Percentiles rank a stretch among this genome's conserved stretches.
Evolutionary conservation across 2,329 filamentous ascomycete species (phyloP).

Genomic region (Penicillium digitatum): DNA sequence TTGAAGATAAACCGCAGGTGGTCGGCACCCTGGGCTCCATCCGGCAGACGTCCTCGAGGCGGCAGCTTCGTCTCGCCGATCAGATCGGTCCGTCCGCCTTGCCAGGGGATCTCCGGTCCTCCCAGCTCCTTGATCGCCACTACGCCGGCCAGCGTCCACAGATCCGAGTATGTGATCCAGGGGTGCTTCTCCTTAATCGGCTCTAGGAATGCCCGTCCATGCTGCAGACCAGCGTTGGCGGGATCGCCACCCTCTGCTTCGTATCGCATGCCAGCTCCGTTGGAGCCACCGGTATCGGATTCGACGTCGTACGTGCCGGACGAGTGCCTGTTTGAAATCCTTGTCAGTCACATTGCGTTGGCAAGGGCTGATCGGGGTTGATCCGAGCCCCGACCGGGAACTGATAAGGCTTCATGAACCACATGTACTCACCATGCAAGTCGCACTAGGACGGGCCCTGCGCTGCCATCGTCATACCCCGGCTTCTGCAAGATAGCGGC

Average conservation of each 20-base stretch:
- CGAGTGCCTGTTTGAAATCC: constrained; percentile 51
- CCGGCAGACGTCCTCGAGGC: constrained; percentile 55
- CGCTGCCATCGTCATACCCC: constrained; percentile 62
- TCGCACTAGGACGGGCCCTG: constrained; percentile 60
- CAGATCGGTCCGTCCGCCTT: constrained; percentile 58
- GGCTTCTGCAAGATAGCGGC: constrained; percentile 55
- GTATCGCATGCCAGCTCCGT: constrained; percentile 64
- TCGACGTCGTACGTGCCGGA: constrained; percentile 58
- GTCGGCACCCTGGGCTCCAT: constrained; percentile 52
- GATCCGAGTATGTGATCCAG: constrained; percentile 63
- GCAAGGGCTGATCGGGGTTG: not conserved
- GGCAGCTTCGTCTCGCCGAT: constrained; percentile 59
- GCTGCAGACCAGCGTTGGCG: constrained; percentile 61
- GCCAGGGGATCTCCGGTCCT: constrained; percentile 56
- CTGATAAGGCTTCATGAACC: not conserved
- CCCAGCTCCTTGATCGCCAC: constrained; percentile 59
- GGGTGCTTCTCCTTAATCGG: constrained; percentile 56
- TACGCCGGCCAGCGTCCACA: constrained; percentile 61
- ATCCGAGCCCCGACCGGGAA: constrained; percentile 4
- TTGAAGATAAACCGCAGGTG: constrained; percentile 56
- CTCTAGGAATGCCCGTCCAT: constrained; percentile 62
- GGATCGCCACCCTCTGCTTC: constrained; percentile 62
- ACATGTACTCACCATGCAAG: constrained; percentile 53
- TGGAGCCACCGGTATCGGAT: constrained; percentile 60
- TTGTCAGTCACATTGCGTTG: not conserved